Percentiles rank a stretch among this genome's conserved stretches.
phyloP scores from a whole-genome alignment of 2,329 filamentous ascomycete genomes.

The Trichoderma pleuroti region DNA sequence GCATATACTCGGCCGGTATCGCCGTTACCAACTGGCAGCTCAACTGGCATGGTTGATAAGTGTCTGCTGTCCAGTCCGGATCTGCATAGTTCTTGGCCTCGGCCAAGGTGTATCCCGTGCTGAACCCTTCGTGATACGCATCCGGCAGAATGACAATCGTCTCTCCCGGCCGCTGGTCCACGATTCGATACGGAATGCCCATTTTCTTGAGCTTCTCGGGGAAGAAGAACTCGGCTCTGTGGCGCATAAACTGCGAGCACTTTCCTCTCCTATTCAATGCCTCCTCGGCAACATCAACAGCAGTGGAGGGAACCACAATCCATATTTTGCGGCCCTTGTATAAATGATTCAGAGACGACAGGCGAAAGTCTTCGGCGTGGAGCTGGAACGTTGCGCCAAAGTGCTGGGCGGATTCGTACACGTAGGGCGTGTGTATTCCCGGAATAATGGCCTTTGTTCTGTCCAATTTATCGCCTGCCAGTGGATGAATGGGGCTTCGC shows the following conservation, averaged over 20 bases:
- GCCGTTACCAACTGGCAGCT: slow-evolving; percentile 35
- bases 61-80: slow-evolving; percentile 33
- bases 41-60: slow-evolving; percentile 35
- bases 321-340: slow-evolving; percentile 41
- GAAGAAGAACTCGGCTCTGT: slow-evolving; percentile 41
- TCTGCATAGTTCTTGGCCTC: slow-evolving; percentile 42
- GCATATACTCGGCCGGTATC: slow-evolving; percentile 36
- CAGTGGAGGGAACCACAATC: slow-evolving; percentile 37
- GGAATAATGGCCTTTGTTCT: slow-evolving; percentile 38
- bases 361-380: slow-evolving; percentile 40
- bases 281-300: slow-evolving; percentile 34
- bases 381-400: slow-evolving; percentile 41
- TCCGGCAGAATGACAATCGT: slow-evolving; percentile 40
- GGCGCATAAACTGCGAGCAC: slow-evolving; percentile 42
- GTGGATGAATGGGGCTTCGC: slow-evolving; percentile 36
- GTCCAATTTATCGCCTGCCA: slow-evolving; percentile 38
- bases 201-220: slow-evolving; percentile 39
- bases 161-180: slow-evolving; percentile 39
- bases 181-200: slow-evolving; percentile 36
- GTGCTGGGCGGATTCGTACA: slow-evolving; percentile 38
- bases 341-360: slow-evolving; percentile 38
- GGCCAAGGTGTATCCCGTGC: slow-evolving; percentile 40
- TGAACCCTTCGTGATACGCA: slow-evolving; percentile 41
- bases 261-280: slow-evolving; percentile 32
- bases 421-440: slow-evolving; percentile 40